Evolutionary conservation across 2,329 filamentous ascomycete species (phyloP), one percentile per base, ranked within the genome.

Genomic region (Dothidotthia symphoricarpi): DNA sequence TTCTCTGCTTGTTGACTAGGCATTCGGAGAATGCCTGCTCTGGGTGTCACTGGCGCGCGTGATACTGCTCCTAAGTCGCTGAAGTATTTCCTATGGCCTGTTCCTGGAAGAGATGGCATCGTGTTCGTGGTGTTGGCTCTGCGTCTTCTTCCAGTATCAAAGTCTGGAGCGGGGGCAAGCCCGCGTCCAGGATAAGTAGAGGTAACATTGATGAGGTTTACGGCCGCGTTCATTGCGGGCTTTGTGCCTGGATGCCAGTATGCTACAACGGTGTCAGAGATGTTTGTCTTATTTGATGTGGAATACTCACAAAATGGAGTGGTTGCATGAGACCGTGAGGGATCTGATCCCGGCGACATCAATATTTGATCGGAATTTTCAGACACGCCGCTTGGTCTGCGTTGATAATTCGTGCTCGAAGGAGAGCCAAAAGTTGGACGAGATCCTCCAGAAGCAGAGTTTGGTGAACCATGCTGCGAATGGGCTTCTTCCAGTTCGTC

Each of bases 401-500:
- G 53, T 37, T 44, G 53, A 31, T 58, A 54, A 12, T 60, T 52
- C 24, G 43, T 30, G 16, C 35, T 45, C 25, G 48, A 50, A 13
- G 63, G 63, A 1, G 64, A 67, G 10, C 61, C 59, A 27, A 66
- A 61, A 2, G 51, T 40, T 8, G 51, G 45, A 11, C 56, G 55
- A 27, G 59, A 56, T 25, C 55, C 79, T 69, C 47, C 81, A 54
- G 38, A 78, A 76, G 17, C 80, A 76, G 40, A 75, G 70, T 64
- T 76, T 77, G 32, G 83, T 75, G 84, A 87, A 14, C 74, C 78
- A 13, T 41, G 76, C 77, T 85, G 81, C 1, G 86, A 87, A 8
- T 86, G 80, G 27, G 88, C 69, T 31, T 79, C 80, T 67, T 91
- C 88, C 19, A 91, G 79, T 66, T 91, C 86, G 38, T 85, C 82